A percentile compares a stretch with the other conserved stretches of the same genome.
Conservation (phyloP, 306 rosid genomes). For the Herpetospermum pedunculosum region DNA sequence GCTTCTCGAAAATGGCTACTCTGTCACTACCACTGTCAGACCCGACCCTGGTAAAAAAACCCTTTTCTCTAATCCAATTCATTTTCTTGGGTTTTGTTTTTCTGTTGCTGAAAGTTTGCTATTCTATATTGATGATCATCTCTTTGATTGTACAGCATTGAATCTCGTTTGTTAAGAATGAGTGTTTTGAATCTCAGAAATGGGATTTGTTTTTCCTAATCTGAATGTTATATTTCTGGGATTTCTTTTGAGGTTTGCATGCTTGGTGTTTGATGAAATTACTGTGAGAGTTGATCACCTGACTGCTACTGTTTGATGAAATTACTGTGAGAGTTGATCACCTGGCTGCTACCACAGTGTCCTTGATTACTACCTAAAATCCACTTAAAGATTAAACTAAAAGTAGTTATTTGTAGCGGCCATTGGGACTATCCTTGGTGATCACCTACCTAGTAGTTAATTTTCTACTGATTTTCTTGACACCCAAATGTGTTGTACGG, state of each 20-base stretch:
- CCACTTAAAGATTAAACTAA: too few relatives aligned
- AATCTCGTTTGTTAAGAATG: not conserved
- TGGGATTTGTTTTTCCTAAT: not conserved
- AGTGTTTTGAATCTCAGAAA: not conserved
- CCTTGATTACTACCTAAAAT: too few relatives aligned
- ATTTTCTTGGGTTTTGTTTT: not conserved
- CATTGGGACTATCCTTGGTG: too few relatives aligned
- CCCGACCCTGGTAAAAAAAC: slow-evolving; percentile 17
- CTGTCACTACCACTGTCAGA: slow-evolving; percentile 43
- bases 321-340: too few relatives aligned
- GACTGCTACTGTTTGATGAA: too few relatives aligned
- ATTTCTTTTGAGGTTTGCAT: not conserved
- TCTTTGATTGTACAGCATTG: not conserved
- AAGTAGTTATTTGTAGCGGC: too few relatives aligned
- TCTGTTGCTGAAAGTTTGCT: not conserved
- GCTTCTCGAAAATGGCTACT: slow-evolving; percentile 46
- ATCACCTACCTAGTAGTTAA: too few relatives aligned
- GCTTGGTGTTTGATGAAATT: not conserved
- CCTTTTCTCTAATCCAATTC: not conserved
- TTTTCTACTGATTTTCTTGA: too few relatives aligned
- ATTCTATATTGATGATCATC: not conserved
- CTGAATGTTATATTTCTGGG: not conserved
- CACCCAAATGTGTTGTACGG: too few relatives aligned
- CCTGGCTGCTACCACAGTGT: too few relatives aligned
- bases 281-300: too few relatives aligned